Percentiles rank a stretch among this genome's conserved stretches.
Evolutionary conservation across 2,329 filamentous ascomycete genomes (phyloP).

Genomic region (Claviceps pazoutovae): DNA sequence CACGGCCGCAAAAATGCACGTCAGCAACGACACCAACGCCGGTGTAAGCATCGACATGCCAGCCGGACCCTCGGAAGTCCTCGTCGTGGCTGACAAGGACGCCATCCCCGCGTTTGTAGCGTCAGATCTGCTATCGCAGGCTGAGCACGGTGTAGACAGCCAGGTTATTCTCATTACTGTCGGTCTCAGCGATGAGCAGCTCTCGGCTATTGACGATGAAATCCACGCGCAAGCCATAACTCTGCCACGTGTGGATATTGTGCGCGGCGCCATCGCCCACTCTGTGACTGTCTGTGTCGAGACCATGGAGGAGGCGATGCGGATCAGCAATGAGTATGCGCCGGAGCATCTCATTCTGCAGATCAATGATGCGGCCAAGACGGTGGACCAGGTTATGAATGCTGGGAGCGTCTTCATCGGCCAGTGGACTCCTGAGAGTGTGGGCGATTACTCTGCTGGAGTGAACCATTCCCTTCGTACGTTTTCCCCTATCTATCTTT

Average conservation of each 20-base stretch:
- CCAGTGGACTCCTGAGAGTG: constrained; percentile 91
- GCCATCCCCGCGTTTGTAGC: constrained; percentile 92
- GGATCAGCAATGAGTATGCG: constrained; percentile 82
- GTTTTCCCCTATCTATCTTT: constrained; percentile 24
- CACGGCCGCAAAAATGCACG: constrained; percentile 95
- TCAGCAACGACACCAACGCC: constrained; percentile 92
- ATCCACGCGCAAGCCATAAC: constrained; percentile 76
- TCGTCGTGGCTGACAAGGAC: constrained; percentile 83
- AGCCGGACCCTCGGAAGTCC: constrained; percentile 85
- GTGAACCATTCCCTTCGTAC: constrained; percentile 95
- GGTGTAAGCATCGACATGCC: constrained; percentile 97
- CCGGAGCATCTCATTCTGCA: constrained; percentile 95
- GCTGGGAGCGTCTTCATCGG: constrained; percentile 94
- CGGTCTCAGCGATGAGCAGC: constrained; percentile 56
- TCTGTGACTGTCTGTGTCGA: constrained; percentile 73
- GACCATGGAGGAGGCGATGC: constrained; percentile 59
- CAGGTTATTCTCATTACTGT: constrained; percentile 88
- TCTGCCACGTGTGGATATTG: constrained; percentile 83
- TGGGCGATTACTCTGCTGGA: constrained; percentile 94
- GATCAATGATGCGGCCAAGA: constrained; percentile 58
- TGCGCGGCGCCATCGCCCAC: constrained; percentile 79
- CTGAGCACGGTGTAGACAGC: constrained; percentile 91
- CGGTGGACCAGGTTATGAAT: constrained; percentile 72
- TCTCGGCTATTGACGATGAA: constrained; percentile 80
- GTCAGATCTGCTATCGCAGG: constrained; percentile 85